Base-by-base conservation (phyloP, 495 filamentous ascomycete genomes). In the Neurospora sp. region DNA sequence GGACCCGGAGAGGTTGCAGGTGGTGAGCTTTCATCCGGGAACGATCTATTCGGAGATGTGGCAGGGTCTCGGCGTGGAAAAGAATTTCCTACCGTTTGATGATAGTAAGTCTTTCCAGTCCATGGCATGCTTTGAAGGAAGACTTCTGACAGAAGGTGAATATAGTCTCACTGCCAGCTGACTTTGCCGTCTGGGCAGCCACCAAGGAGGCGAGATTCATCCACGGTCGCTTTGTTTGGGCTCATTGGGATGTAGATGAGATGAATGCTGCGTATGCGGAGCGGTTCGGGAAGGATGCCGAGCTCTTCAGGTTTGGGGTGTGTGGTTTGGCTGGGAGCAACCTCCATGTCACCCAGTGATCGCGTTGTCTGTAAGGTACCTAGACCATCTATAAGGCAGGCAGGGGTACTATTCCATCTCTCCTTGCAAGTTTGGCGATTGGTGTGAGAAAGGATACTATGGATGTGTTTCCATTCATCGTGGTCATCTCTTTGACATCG, bases 231-330 rank as follows among this genome's bases (percentile, higher is more conserved):
- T 84, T 86, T 48, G 77, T 86, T 9, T 85, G 82, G 76, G 81
- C 81, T 2, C 78, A 80, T 37, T 90, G 88, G 88, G 88, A 90
- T 73, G 81, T 89, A 0, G 82, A 87, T 8, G 86, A 89, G 79
- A 59, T 89, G 71, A 62, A 31, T 24, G 54, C 54, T 13, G 6
- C 6, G 3, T 62, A 62, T 62, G 54, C 21, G 54, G 54, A 62
- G 13, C 54, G 54, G 5, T 62, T 62, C 6, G 6, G 0, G 2
- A 7, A 62, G 24, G 54, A 62, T 62, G 5, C 11, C 10, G 54
- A 62, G 2, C 21, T 62, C 24, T 62, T 62, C 28, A 62, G 54
- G 54, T 34, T 62, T 34, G 24, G 54, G 5, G 54, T 62, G 54
- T 28, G 21, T 62, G 54, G 54, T 24, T 62, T 62, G 54, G 54